phyloP scores from a whole-genome alignment of 305 asterid genomes.

The Striga hermonthica region DNA sequence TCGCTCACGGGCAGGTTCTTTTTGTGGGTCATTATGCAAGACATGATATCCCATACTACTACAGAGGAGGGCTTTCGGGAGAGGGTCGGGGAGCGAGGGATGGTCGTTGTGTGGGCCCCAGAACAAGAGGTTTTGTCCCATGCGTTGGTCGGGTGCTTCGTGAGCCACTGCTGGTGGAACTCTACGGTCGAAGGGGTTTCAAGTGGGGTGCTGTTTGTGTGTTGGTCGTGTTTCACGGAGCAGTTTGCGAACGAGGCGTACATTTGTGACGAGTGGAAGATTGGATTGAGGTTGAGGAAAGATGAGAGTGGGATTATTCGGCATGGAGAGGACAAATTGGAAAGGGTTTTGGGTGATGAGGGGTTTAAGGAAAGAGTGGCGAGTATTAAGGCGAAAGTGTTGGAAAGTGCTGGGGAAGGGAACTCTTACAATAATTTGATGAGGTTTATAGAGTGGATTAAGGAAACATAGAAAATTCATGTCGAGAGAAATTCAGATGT shows the following conservation, averaged over 20 bases:
- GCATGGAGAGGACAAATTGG: constrained; percentile 36
- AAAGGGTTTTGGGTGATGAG: constrained; percentile 26
- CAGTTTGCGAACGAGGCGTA: constrained; percentile 39
- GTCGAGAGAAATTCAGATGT: too few species aligned
- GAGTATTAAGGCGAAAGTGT: constrained; percentile 28
- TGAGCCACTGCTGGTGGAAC: constrained; percentile 50
- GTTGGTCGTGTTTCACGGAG: constrained; percentile 45
- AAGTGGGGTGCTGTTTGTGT: constrained; percentile 41
- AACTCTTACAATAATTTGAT: constrained; percentile 30
- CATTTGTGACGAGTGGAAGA: constrained; percentile 40
- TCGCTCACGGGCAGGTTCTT: too few species aligned
- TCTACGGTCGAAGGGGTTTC: constrained; percentile 41
- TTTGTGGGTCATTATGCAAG: too few species aligned
- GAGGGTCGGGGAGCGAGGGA: too few species aligned
- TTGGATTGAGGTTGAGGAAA: constrained; percentile 32
- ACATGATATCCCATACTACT: too few species aligned
- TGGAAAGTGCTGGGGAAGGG: constrained; percentile 29
- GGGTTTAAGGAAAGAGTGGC: constrained; percentile 33
- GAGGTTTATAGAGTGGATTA: constrained; percentile 32
- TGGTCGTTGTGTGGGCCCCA: constrained; percentile 36
- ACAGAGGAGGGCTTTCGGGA: too few species aligned
- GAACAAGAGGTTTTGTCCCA: constrained; percentile 43
- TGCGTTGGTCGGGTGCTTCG: constrained; percentile 40
- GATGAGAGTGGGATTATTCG: constrained; percentile 27
- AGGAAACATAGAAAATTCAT: not conserved